phyloP scores from a whole-genome alignment of 2,329 filamentous ascomycete species.

The Microdochium bolleyi region DNA sequence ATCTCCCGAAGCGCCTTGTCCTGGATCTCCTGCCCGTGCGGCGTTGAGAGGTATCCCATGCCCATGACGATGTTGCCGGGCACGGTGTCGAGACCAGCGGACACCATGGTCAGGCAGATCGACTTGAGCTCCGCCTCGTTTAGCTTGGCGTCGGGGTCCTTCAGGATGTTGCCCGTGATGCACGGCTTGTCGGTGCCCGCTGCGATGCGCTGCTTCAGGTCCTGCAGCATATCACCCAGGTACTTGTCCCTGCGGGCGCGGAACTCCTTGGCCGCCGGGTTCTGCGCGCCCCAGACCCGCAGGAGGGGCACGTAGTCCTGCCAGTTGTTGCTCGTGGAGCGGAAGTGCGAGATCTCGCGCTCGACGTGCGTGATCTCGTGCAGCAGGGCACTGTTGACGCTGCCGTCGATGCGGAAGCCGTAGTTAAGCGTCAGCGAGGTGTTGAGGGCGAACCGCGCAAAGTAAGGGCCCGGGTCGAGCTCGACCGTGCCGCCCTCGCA shows the following conservation, averaged over 20 bases:
- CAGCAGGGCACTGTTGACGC: conserved; percentile 51
- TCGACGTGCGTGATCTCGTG: conserved; percentile 56
- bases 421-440: conserved; percentile 58
- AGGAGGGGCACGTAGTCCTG: conserved; percentile 55
- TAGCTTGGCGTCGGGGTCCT: conserved; percentile 54
- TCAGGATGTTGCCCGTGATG: conserved; percentile 60
- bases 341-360: conserved; percentile 50
- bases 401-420: conserved; percentile 49
- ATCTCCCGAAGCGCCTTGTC: conserved; percentile 51
- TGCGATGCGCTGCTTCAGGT: conserved; percentile 51
- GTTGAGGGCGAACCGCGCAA: conserved; percentile 53
- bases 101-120: conserved; percentile 62
- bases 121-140: conserved; percentile 55
- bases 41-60: conserved; percentile 49
- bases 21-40: conserved; percentile 42
- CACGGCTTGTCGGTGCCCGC: conserved; percentile 54
- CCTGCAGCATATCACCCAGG: conserved; percentile 45
- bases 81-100: conserved; percentile 58
- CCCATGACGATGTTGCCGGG: conserved; percentile 60
- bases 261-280: conserved; percentile 50
- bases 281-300: conserved; percentile 48
- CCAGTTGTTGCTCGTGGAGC: conserved; percentile 51
- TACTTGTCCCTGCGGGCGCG: conserved; percentile 52
- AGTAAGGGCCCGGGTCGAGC: conserved; percentile 60
- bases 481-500: conserved; percentile 44